Base-by-base conservation (phyloP, 2,329 filamentous ascomycete species). In the Fusarium chuoi region DNA sequence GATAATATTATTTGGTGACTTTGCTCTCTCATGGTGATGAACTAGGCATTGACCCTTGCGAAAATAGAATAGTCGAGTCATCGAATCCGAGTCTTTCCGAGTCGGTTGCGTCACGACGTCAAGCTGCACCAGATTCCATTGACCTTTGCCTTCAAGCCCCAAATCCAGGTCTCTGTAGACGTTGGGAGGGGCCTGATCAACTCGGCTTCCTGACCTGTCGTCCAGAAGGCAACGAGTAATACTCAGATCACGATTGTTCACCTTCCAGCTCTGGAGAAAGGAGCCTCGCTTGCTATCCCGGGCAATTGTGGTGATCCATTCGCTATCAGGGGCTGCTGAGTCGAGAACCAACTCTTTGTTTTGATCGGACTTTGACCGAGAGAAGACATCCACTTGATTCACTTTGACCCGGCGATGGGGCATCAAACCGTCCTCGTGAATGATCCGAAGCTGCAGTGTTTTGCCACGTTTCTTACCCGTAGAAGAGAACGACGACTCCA, bases 151-250 rank as follows among this genome's bases (percentile, higher is more conserved):
- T 14, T 24, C 30, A 2, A 15, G 12, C 3, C 17, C 48, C 17
- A 51, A 7, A 6, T 15, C 20, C 0, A 55, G 36, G 13, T 30
- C 36, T 30, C 11, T 55, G 0, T 2, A n/a, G 11, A 55, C 22
- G n/a, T 55, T 11, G 6, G 7, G 11, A 20, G 51, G 51, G 10
- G 14, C 18, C 7, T 38, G 2, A 2, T 55, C 26, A 20, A n/a
- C 14, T n/a, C 15, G 11, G 11, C 13, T 13, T 2, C 0, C 15
- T 1, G 15, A 41, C 7, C 7, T 4, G 7, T 11, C 35, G 2
- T 6, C 36, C 26, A 18, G 36, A 17, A 28, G 24, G 20, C 15
- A 17, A 5, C 36, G 52, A 38, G 35, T 54, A 6, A 55, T 7
- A 11, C 52, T 55, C 20, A 55, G 12, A 30, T 41, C 36, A 10